Percentiles rank a stretch among this genome's conserved stretches.
Conservation (phyloP, 1,284 basidiomycete genomes). For the Puccinia coronata region DNA sequence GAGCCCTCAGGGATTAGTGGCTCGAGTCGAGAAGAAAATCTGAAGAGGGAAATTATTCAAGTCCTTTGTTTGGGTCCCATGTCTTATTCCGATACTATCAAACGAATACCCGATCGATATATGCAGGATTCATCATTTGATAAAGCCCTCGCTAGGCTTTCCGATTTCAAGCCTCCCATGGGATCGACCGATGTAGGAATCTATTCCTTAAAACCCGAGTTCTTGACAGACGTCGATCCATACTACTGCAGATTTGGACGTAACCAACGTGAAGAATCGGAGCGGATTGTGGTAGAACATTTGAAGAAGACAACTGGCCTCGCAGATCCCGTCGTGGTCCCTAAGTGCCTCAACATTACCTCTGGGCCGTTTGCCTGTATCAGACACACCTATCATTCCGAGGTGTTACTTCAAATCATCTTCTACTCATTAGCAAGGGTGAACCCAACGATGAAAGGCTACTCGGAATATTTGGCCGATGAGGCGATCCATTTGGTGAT, state of each 20-base stretch:
- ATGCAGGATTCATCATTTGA: slow-evolving; percentile 85
- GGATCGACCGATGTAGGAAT: slow-evolving; percentile 74
- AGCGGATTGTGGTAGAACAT: slow-evolving; percentile 71
- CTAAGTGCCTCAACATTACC: slow-evolving; percentile 68
- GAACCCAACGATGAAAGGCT: slow-evolving; percentile 62
- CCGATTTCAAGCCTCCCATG: slow-evolving; percentile 80
- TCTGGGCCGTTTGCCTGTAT: slow-evolving; percentile 70
- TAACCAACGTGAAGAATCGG: slow-evolving; percentile 93
- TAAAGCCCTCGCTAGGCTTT: slow-evolving; percentile 74
- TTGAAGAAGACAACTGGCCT: slow-evolving; percentile 66
- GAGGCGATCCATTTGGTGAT: slow-evolving; percentile 81
- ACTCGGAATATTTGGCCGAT: slow-evolving; percentile 78
- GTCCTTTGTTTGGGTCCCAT: slow-evolving; percentile 83
- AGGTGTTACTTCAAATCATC: slow-evolving; percentile 72
- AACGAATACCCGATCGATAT: slow-evolving; percentile 84
- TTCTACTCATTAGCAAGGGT: slow-evolving; percentile 67
- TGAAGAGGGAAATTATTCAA: slow-evolving; percentile 85
- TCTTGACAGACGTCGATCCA: slow-evolving; percentile 84
- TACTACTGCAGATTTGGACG: slow-evolving; percentile 95
- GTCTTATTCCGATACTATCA: slow-evolving; percentile 87
- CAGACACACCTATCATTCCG: slow-evolving; percentile 67
- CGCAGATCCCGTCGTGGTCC: slow-evolving; percentile 71
- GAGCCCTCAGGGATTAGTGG: slow-evolving; percentile 77
- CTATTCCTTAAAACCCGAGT: slow-evolving; percentile 83
- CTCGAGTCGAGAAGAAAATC: slow-evolving; percentile 69